Percentiles rank a stretch among this genome's conserved stretches.
Evolutionary conservation across 2,329 filamentous ascomycete genomes (phyloP).

Genomic region (Ustilaginoidea virens): DNA sequence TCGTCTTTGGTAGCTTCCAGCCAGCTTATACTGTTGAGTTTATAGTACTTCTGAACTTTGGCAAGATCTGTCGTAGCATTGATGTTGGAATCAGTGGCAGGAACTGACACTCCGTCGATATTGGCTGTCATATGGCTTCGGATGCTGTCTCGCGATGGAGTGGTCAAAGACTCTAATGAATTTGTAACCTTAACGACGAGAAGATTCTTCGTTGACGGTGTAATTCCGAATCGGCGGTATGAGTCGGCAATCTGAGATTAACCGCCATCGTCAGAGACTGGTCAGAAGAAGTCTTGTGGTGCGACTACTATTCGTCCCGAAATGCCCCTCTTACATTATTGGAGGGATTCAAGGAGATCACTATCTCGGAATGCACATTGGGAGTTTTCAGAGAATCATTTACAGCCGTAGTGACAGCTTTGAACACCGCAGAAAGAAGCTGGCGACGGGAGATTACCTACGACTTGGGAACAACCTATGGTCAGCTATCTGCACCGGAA

Average conservation of each 20-base stretch:
- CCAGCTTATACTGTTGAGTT: constrained; percentile 49
- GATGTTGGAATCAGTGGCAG: constrained; percentile 51
- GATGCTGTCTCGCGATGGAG: constrained; percentile 28
- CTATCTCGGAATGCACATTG: constrained; percentile 81
- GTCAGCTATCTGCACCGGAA: too few relatives aligned
- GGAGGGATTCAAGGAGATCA: constrained; percentile 63
- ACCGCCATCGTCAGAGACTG: too few relatives aligned
- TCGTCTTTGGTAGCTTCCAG: constrained; percentile 30
- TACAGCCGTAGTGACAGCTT: constrained; percentile 53
- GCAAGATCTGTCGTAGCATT: constrained; percentile 43
- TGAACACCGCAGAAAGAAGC: constrained; percentile 59
- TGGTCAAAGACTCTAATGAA: constrained; percentile 24
- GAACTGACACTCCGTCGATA: constrained; percentile 44
- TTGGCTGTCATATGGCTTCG: constrained; percentile 42
- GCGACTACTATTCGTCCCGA: too few relatives aligned
- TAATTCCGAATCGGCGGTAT: constrained; percentile 77
- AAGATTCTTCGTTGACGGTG: constrained; percentile 53
- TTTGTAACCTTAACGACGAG: constrained; percentile 66
- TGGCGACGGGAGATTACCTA: constrained; percentile 60
- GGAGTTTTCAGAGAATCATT: constrained; percentile 54
- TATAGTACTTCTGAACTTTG: constrained; percentile 74
- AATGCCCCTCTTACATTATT: constrained; percentile 49
- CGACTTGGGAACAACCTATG: too few relatives aligned
- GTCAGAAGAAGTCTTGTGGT: too few relatives aligned
- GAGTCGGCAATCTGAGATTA: constrained; percentile 67